Base-by-base conservation (phyloP, 1,139 yeast species). In the Taphrina betulina region DNA sequence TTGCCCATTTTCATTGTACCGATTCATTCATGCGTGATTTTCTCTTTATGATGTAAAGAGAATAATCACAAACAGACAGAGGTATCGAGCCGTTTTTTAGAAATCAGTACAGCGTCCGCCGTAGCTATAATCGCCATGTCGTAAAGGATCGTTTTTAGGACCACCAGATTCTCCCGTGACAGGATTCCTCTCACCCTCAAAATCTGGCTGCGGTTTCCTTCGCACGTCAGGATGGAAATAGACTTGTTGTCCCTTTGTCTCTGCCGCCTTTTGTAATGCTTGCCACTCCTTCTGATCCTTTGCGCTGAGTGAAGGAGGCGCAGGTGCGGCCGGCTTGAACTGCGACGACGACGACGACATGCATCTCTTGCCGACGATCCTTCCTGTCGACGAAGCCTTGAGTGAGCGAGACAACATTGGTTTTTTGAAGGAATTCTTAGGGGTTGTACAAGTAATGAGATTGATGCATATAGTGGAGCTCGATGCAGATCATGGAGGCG, bases 31-130 rank as follows among this genome's bases (percentile, higher is more conserved):
- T n/a, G n/a, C n/a, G n/a, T n/a, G n/a, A n/a, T n/a, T n/a, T n/a
- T n/a, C n/a, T n/a, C n/a, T n/a, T n/a, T n/a, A n/a, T n/a, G n/a
- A n/a, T n/a, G n/a, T n/a, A n/a, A n/a, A n/a, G n/a, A n/a, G n/a
- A n/a, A n/a, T n/a, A n/a, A n/a, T n/a, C n/a, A n/a, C n/a, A n/a
- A n/a, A n/a, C n/a, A n/a, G n/a, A n/a, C n/a, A n/a, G n/a, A n/a
- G n/a, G n/a, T n/a, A n/a, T n/a, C n/a, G n/a, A n/a, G n/a, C n/a
- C n/a, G n/a, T n/a, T n/a, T 8, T 17, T 50, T 72, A 92, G 67
- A 92, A 94, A 69, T 94, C 99, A 1, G 97, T 90, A 28, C 88
- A 96, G 67, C 97, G 79, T 0, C 98, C 98, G 67, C 92, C 90
- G 68, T 83, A 94, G 2, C 96, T 82, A 80, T 95, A 94, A 65